Percentiles rank a stretch among this genome's conserved stretches.
Evolutionary conservation across 768 basidiomycete genomes (phyloP).

Genomic region (Sporobolomyces phaffii): DNA sequence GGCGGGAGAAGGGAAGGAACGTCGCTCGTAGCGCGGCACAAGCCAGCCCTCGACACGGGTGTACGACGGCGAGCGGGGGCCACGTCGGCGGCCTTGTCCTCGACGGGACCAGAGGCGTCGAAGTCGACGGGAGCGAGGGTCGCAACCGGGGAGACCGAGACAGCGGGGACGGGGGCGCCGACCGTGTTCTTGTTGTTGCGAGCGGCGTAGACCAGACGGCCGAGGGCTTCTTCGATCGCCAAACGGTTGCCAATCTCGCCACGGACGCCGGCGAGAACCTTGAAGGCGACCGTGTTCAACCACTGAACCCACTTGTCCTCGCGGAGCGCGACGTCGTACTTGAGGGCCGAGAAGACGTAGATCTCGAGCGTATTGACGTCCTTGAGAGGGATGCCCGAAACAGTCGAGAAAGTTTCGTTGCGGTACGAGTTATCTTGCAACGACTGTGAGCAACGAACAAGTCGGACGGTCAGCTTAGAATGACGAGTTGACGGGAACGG

Average conservation of each 20-base stretch:
- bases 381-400: slow-evolving; percentile 71
- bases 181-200: slow-evolving; percentile 14
- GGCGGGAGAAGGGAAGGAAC: slow-evolving; percentile 22
- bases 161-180: neutral
- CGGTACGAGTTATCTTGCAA: slow-evolving; percentile 79
- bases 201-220: slow-evolving; percentile 26
- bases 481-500: no score
- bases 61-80: slow-evolving; percentile 4
- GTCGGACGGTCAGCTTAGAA: no score
- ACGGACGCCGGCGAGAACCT: slow-evolving; percentile 21
- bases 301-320: slow-evolving; percentile 38
- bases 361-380: slow-evolving; percentile 91
- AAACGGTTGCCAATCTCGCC: slow-evolving; percentile 28
- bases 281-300: slow-evolving; percentile 19
- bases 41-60: slow-evolving; percentile 3
- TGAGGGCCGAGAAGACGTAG: slow-evolving; percentile 74
- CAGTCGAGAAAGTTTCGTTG: slow-evolving; percentile 93
- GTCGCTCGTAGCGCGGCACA: slow-evolving; percentile 2
- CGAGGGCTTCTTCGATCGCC: slow-evolving; percentile 28
- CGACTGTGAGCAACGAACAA: slow-evolving; percentile 18
- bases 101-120: slow-evolving; percentile 26
- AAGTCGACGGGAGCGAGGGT: slow-evolving; percentile 19
- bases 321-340: slow-evolving; percentile 68
- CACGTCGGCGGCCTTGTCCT: slow-evolving; percentile 7
- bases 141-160: neutral